These are phyloP conservation scores for Puccinia novopanici DNA, from an alignment of 1,284 basidiomycete genomes.

Conservation along the genomic window DNA sequence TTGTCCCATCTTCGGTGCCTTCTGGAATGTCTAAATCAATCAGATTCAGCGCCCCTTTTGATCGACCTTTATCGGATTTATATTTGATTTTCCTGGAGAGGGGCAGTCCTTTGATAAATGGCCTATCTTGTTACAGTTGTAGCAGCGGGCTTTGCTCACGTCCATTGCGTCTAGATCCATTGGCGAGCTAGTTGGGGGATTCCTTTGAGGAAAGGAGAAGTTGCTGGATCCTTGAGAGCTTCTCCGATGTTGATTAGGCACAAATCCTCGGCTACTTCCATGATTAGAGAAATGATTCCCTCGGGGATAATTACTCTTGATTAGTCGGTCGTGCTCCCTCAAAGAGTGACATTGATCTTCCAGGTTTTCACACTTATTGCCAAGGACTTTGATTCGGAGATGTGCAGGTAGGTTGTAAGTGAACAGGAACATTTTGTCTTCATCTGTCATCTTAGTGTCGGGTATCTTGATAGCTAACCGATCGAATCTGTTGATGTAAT, in stretches of 20 bases:
- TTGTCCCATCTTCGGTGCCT: not conserved
- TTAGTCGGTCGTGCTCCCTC: not conserved
- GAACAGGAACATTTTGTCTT: not conserved
- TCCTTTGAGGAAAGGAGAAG: not conserved
- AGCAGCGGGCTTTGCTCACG: no score
- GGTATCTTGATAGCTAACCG: not conserved
- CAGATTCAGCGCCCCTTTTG: not conserved
- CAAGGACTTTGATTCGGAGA: not conserved
- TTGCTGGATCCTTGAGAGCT: not conserved
- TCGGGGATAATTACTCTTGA: not conserved
- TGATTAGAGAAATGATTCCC: not conserved
- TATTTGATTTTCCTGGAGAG: not conserved
- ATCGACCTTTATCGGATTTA: not conserved
- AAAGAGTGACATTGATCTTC: not conserved
- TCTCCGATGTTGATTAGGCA: not conserved
- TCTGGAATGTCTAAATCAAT: not conserved
- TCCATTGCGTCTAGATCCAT: slow-evolving; percentile 11
- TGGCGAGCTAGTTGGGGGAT: not conserved
- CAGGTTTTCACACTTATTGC: not conserved
- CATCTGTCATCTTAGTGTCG: not conserved
- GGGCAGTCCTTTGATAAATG: slow-evolving; percentile 20
- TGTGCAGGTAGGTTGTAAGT: not conserved
- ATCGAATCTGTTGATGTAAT: slow-evolving; percentile 11
- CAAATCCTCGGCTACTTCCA: no score
- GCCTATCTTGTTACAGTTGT: slow-evolving; percentile 17